A percentile compares a stretch with the other conserved stretches of the same genome.
Evolutionary conservation across 2,329 filamentous ascomycete species (phyloP).

Genomic region (Pseudogymnoascus verrucosus): DNA sequence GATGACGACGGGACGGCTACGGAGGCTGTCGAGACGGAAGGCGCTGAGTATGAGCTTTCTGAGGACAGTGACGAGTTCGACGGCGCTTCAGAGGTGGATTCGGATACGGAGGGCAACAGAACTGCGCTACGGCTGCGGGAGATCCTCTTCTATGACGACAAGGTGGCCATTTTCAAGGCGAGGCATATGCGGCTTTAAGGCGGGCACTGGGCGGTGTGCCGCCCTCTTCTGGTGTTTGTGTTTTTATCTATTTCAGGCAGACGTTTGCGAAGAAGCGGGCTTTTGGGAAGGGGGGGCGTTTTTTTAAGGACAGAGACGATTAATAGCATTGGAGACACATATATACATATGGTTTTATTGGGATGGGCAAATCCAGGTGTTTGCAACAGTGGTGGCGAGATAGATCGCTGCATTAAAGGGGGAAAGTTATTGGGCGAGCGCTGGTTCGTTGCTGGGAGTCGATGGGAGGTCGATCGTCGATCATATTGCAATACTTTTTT

Average conservation of each 20-base stretch:
- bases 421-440: neutral
- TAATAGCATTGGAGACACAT: neutral
- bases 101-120: slow-evolving; percentile 33
- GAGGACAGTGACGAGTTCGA: slow-evolving; percentile 42
- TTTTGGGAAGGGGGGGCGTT: neutral
- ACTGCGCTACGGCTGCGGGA: slow-evolving; percentile 58
- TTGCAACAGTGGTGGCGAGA: neutral
- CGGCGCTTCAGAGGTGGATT: slow-evolving; percentile 26
- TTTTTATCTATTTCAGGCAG: neutral
- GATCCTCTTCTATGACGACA: slow-evolving; percentile 79
- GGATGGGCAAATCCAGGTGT: neutral
- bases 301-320: neutral
- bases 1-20: slow-evolving; percentile 29
- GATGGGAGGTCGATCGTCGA: too few species aligned
- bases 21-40: slow-evolving; percentile 29
- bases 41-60: slow-evolving; percentile 29
- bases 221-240: neutral
- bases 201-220: neutral
- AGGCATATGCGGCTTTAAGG: slow-evolving; percentile 49
- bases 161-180: slow-evolving; percentile 71
- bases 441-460: neutral
- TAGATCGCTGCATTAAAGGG: neutral
- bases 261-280: neutral
- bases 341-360: neutral
- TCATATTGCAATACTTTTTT: neutral